These are phyloP conservation scores for Cornus florida DNA, from an alignment of 148 eudicot genomes.

Conservation along the genomic window DNA sequence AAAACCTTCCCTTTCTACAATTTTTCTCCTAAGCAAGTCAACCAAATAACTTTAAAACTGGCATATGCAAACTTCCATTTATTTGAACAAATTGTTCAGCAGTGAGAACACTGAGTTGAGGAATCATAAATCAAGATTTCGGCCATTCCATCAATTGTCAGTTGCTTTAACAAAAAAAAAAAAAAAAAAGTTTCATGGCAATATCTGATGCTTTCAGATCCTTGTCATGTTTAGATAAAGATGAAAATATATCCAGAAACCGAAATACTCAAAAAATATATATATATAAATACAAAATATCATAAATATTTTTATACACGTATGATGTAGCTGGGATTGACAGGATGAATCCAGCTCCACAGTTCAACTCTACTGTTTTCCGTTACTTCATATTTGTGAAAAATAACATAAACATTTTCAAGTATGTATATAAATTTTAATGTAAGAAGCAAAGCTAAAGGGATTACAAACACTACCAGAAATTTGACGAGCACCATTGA, in stretches of 20 bases:
- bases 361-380: not conserved
- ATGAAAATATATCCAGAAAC: not conserved
- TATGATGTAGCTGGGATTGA: not conserved
- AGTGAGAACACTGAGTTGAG: not conserved
- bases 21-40: constrained; percentile 64
- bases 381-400: not conserved
- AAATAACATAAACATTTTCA: not conserved
- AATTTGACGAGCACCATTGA: constrained; percentile 91
- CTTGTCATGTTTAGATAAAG: not conserved
- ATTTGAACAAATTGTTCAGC: not conserved
- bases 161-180: too few relatives aligned
- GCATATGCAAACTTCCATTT: not conserved
- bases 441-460: not conserved
- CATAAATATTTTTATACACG: not conserved
- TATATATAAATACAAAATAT: too few relatives aligned
- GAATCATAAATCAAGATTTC: not conserved
- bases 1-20: constrained; percentile 86
- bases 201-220: not conserved
- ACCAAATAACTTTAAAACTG: not conserved
- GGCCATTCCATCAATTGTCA: too few relatives aligned
- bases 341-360: not conserved
- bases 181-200: too few relatives aligned
- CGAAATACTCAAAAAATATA: not conserved
- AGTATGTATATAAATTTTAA: not conserved
- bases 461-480: constrained; percentile 51